phyloP scores from a whole-genome alignment of 179 eudicot genomes.

The Camellia oleifera region DNA sequence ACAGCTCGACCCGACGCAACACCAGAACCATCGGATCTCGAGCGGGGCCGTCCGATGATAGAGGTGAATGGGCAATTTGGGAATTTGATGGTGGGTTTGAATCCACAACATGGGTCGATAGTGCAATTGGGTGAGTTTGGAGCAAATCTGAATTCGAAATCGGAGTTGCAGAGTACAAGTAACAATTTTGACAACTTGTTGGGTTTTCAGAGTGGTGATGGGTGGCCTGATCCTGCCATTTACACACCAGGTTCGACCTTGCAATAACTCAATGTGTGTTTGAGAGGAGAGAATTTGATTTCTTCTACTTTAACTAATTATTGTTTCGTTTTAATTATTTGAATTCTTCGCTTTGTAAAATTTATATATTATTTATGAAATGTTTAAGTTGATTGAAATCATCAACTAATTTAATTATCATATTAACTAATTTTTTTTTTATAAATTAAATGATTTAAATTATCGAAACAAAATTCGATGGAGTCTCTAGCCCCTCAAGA shows the following conservation, averaged over 20 bases:
- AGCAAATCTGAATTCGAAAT: conserved; percentile 7
- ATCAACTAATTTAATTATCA: no score
- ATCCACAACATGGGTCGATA: conserved; percentile 17
- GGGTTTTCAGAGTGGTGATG: conserved; percentile 21
- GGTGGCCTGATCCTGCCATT: conserved; percentile 62
- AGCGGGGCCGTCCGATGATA: conserved; percentile 10
- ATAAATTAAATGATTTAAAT: no score
- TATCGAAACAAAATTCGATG: no score
- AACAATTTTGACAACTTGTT: conserved; percentile 14
- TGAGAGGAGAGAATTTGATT: no score
- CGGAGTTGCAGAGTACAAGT: conserved; percentile 14
- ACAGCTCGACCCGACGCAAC: conserved; percentile 11
- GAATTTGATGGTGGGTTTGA: conserved; percentile 35
- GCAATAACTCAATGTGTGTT: conserved; percentile 9
- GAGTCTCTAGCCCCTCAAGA: no score
- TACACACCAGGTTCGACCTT: conserved; percentile 50
- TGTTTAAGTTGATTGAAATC: no score
- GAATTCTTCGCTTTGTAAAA: no score
- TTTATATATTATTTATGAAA: no score
- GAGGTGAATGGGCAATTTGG: conserved; percentile 26
- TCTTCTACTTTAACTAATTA: no score
- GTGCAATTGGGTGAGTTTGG: conserved; percentile 17
- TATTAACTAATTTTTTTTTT: no score
- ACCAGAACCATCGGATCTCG: conserved; percentile 14
- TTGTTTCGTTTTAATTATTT: no score